Evolutionary conservation across 2,329 filamentous ascomycete genomes (phyloP).

Genomic region (Aphanoascus verrucosus): DNA sequence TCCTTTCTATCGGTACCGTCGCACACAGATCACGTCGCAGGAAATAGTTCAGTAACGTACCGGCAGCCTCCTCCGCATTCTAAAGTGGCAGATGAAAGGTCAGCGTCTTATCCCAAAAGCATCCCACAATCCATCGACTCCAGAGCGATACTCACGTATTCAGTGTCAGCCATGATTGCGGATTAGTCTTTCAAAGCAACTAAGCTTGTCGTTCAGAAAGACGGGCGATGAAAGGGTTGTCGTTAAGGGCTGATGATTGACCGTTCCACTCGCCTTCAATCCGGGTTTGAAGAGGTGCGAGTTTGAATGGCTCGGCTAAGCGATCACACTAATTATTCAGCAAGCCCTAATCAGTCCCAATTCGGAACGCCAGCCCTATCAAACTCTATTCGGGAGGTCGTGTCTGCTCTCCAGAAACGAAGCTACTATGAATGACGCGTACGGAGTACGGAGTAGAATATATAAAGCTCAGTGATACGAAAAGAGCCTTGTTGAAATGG

Average conservation of each 20-base stretch:
- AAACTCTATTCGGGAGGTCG: neutral
- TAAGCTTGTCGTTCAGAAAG: conserved; percentile 38
- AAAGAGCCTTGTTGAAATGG: too few relatives aligned
- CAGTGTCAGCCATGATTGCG: conserved; percentile 74
- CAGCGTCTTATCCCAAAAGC: neutral
- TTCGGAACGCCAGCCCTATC: conserved; percentile 11
- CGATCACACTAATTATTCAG: conserved; percentile 29
- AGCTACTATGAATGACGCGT: too few relatives aligned
- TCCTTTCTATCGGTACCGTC: neutral
- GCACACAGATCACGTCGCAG: neutral
- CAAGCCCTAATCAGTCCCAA: conserved; percentile 28
- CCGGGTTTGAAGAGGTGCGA: conserved; percentile 10
- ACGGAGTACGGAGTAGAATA: too few relatives aligned
- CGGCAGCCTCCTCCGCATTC: conserved; percentile 94
- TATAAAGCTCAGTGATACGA: too few relatives aligned
- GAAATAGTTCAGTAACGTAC: conserved; percentile 37
- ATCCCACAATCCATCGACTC: neutral
- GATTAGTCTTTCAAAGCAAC: conserved; percentile 36
- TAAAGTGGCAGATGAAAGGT: conserved; percentile 31
- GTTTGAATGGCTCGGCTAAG: conserved; percentile 33
- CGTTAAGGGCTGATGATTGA: conserved; percentile 23
- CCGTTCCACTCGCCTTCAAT: conserved; percentile 14
- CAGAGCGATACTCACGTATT: conserved; percentile 59
- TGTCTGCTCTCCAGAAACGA: too few relatives aligned
- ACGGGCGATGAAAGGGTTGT: conserved; percentile 30